Conservation (phyloP, 2,329 filamentous ascomycete genomes). For the Penicillium psychrosexuale region DNA sequence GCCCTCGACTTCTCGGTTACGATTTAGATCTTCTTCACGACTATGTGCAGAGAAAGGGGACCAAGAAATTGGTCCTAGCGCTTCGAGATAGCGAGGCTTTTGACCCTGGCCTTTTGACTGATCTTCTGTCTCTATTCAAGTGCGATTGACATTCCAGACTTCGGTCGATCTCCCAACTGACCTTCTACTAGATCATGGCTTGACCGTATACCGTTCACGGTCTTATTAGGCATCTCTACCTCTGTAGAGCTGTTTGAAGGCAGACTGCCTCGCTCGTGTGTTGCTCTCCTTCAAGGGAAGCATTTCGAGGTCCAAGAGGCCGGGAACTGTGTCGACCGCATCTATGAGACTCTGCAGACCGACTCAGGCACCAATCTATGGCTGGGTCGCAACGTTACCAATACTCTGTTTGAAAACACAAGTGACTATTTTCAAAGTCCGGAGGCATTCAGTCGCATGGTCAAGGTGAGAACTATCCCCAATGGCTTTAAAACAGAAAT, state of each 20-base stretch:
- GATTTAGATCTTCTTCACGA: slow-evolving; percentile 46
- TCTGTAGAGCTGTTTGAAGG: slow-evolving; percentile 61
- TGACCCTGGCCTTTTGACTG: slow-evolving; percentile 43
- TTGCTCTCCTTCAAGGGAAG: slow-evolving; percentile 52
- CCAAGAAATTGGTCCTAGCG: slow-evolving; percentile 42
- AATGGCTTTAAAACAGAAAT: background rate
- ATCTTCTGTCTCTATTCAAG: slow-evolving; percentile 48
- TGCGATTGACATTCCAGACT: slow-evolving; percentile 27
- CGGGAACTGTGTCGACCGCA: slow-evolving; percentile 45
- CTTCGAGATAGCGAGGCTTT: slow-evolving; percentile 50
- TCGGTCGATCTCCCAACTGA: slow-evolving; percentile 15
- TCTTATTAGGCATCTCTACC: slow-evolving; percentile 61
- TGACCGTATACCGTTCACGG: slow-evolving; percentile 59
- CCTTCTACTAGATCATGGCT: slow-evolving; percentile 53
- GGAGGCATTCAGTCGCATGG: slow-evolving; percentile 52
- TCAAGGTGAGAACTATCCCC: slow-evolving; percentile 43
- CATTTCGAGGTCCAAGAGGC: slow-evolving; percentile 54
- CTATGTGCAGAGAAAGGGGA: slow-evolving; percentile 38
- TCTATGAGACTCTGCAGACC: slow-evolving; percentile 41
- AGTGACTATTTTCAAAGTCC: slow-evolving; percentile 60
- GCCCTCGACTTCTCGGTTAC: slow-evolving; percentile 44
- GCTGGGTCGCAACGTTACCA: slow-evolving; percentile 54
- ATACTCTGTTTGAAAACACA: slow-evolving; percentile 54
- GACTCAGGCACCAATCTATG: slow-evolving; percentile 42
- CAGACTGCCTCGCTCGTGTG: slow-evolving; percentile 52